Percentiles rank a stretch among this genome's conserved stretches.
These are phyloP conservation scores for Phanerodontia chrysosporium DNA, from an alignment of 768 basidiomycete genomes.

Conservation along the genomic window DNA sequence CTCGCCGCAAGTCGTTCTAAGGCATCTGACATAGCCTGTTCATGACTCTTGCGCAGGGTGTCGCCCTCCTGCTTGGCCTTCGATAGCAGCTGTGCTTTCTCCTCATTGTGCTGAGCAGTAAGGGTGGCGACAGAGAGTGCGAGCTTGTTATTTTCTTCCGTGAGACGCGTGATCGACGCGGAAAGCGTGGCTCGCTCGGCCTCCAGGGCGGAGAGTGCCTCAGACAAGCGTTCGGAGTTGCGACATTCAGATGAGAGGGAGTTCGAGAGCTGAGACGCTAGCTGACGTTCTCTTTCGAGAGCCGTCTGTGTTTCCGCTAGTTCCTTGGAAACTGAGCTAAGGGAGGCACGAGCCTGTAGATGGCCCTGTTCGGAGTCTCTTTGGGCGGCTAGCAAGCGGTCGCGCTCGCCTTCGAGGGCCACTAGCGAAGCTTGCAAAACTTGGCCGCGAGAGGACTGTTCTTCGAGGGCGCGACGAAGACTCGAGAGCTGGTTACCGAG, in stretches of 20 bases:
- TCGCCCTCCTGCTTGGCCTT: neutral
- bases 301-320: neutral
- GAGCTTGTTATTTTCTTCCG: neutral
- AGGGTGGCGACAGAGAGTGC: neutral
- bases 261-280: neutral
- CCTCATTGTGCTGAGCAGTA: neutral
- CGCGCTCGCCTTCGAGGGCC: constrained; percentile 3
- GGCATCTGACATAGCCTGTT: neutral
- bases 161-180: neutral
- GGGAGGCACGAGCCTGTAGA: neutral
- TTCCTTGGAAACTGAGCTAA: neutral
- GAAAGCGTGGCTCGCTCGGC: neutral
- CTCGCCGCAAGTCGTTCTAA: neutral
- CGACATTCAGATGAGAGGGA: neutral
- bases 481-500: neutral
- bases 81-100: neutral
- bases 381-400: constrained; percentile 3
- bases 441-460: neutral
- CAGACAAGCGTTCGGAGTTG: neutral
- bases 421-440: neutral
- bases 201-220: neutral
- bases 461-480: neutral
- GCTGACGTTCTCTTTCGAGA: neutral
- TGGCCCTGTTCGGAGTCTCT: neutral
- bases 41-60: neutral